Percentiles rank a stretch among this genome's conserved stretches.
Evolutionary conservation across 345 rosid species (phyloP).

Genomic region (Acer yangbiense): DNA sequence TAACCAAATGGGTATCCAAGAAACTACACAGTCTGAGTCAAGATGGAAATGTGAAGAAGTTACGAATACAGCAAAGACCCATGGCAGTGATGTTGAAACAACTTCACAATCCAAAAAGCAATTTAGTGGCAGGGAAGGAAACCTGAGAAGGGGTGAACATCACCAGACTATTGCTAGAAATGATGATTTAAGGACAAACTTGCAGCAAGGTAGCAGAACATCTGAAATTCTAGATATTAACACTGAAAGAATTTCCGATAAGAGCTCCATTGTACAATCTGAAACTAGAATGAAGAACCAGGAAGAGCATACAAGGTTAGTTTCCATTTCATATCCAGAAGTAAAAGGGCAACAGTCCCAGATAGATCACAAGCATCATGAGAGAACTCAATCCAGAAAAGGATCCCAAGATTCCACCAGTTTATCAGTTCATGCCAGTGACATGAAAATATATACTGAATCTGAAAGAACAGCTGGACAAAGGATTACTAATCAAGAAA

Average conservation of each 20-base stretch:
- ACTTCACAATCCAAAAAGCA: constrained; percentile 41
- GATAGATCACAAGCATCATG: constrained; percentile 36
- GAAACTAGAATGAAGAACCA: constrained; percentile 42
- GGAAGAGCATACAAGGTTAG: constrained; percentile 32
- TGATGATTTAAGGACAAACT: constrained; percentile 28
- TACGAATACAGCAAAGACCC: constrained; percentile 40
- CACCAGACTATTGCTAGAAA: constrained; percentile 21
- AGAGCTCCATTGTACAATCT: constrained; percentile 35
- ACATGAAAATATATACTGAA: constrained; percentile 32
- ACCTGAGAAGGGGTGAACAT: constrained; percentile 23
- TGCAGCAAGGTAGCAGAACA: constrained; percentile 32
- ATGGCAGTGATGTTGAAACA: constrained; percentile 38
- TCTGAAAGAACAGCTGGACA: constrained; percentile 45
- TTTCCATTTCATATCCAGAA: constrained; percentile 38
- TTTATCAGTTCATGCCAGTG: constrained; percentile 40
- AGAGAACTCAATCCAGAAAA: constrained; percentile 39
- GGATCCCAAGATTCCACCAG: constrained; percentile 40
- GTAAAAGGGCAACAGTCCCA: constrained; percentile 36
- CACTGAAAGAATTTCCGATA: constrained; percentile 42
- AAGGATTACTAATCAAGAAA: constrained; percentile 47
- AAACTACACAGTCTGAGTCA: constrained; percentile 33
- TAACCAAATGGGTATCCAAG: constrained; percentile 33
- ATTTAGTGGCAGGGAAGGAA: constrained; percentile 44
- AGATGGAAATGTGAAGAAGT: constrained; percentile 42
- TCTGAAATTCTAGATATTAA: constrained; percentile 38